A percentile compares a stretch with the other conserved stretches of the same genome.
Evolutionary conservation across 1,139 yeast species (phyloP).

Genomic region (Sugiyamaella grinbergsii): DNA sequence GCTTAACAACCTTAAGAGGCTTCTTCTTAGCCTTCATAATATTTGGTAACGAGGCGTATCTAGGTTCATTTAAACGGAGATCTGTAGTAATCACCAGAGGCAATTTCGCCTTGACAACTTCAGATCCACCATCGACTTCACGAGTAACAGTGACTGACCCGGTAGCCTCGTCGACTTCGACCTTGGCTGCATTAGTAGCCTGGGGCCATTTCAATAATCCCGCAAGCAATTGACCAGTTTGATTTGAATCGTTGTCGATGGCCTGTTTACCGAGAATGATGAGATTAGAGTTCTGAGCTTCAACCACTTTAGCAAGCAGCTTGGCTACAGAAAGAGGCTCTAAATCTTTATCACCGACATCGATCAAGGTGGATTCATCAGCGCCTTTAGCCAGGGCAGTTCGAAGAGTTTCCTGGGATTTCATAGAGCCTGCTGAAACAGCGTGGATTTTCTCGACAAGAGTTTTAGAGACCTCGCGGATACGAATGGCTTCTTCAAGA

Average conservation of each 20-base stretch:
- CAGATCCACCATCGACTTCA: constrained; percentile 95
- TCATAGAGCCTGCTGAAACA: constrained; percentile 86
- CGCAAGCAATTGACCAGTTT: constrained; percentile 97
- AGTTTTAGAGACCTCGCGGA: constrained; percentile 63
- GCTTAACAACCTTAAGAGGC: constrained; percentile 72
- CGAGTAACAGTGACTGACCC: constrained; percentile 77
- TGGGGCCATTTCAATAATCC: constrained; percentile 96
- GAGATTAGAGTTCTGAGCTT: constrained; percentile 69
- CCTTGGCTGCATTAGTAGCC: constrained; percentile 94
- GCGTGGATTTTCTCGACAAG: constrained; percentile 84
- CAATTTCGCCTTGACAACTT: constrained; percentile 71
- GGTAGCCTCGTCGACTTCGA: constrained; percentile 60
- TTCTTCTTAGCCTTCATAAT: constrained; percentile 98
- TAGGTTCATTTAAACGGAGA: constrained; percentile 88
- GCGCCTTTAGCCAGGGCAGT: constrained; percentile 95
- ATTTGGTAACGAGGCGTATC: constrained; percentile 91
- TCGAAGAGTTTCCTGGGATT: constrained; percentile 84
- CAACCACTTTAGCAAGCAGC: constrained; percentile 71
- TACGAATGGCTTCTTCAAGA: constrained; percentile 82
- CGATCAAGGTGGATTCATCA: constrained; percentile 80
- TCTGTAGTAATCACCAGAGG: constrained; percentile 92
- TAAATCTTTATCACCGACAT: constrained; percentile 65
- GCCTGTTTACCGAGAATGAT: constrained; percentile 94
- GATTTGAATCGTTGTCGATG: constrained; percentile 91
- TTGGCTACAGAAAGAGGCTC: constrained; percentile 95